These are phyloP conservation scores for Syzygium oleosum DNA, from an alignment of 345 rosid genomes.

Conservation along the genomic window DNA sequence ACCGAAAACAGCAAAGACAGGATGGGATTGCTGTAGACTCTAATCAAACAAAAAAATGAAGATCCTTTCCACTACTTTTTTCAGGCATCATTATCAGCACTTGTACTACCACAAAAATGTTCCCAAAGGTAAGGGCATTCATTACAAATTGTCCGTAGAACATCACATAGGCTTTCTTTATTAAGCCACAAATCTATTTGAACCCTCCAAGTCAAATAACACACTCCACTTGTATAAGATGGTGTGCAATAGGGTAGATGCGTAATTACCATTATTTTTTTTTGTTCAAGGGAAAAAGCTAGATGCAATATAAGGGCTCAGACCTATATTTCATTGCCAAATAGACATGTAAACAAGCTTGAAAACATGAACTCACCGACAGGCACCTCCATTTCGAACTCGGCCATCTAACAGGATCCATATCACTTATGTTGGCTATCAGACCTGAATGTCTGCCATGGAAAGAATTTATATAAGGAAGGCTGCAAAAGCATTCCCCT, in stretches of 20 bases:
- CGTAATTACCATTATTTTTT: background rate
- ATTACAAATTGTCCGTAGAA: background rate
- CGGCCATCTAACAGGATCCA: slow-evolving; percentile 91
- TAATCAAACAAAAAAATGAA: background rate
- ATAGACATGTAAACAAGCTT: background rate
- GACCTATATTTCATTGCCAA: background rate
- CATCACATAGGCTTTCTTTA: background rate
- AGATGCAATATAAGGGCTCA: background rate
- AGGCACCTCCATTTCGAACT: slow-evolving; percentile 96
- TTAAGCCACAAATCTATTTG: background rate
- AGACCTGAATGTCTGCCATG: slow-evolving; percentile 64
- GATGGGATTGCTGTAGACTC: background rate
- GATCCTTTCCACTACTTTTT: background rate
- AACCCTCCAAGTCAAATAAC: background rate
- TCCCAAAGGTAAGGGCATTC: background rate
- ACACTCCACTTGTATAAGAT: background rate
- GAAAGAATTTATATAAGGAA: background rate
- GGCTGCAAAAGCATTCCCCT: background rate
- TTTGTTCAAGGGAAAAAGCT: background rate
- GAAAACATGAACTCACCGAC: slow-evolving; percentile 27
- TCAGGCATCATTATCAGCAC: background rate
- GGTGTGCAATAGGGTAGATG: background rate
- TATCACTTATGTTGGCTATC: slow-evolving; percentile 67
- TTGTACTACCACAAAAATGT: background rate
- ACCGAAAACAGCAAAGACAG: background rate